Evolutionary conservation across 768 basidiomycete species (phyloP).

Genomic region (Boletus edulis): DNA sequence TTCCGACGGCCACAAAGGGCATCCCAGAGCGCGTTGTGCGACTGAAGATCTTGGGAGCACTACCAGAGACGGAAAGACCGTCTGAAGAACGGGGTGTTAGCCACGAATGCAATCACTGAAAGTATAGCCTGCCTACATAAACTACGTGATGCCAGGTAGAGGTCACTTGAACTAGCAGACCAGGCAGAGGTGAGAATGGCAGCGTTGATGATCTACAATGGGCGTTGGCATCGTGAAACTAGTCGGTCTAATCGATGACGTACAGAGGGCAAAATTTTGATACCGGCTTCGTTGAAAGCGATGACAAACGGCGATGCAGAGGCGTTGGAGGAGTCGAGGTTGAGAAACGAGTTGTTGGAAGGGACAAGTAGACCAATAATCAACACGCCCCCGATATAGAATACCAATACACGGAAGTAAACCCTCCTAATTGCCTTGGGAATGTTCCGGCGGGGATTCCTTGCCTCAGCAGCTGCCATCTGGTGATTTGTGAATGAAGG

Average conservation of each 20-base stretch:
- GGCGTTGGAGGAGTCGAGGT: conserved; percentile 38
- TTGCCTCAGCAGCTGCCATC: conserved; percentile 48
- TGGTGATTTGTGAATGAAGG: conserved; percentile 8
- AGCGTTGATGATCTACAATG: conserved; percentile 34
- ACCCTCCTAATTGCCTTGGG: conserved; percentile 42
- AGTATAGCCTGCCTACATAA: conserved; percentile 27
- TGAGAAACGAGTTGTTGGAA: conserved; percentile 42
- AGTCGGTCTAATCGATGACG: neutral
- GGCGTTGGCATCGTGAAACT: neutral
- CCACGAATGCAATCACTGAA: neutral
- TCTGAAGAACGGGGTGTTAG: conserved; percentile 37
- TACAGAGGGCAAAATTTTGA: conserved; percentile 53
- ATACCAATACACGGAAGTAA: conserved; percentile 42
- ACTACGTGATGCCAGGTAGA: conserved; percentile 39
- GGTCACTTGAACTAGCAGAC: conserved; percentile 41
- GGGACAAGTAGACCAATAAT: conserved; percentile 50
- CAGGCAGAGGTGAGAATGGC: conserved; percentile 44
- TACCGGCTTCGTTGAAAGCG: conserved; percentile 53
- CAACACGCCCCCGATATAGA: conserved; percentile 40
- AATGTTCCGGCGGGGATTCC: conserved; percentile 46
- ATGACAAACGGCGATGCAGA: conserved; percentile 57
- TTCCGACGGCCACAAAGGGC: conserved; percentile 41
- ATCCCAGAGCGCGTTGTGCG: conserved; percentile 39
- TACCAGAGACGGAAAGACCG: conserved; percentile 50
- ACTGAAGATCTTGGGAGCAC: conserved; percentile 52